Base-by-base conservation (phyloP, 169 alveolate species). In the Plasmodium vivax region DNA sequence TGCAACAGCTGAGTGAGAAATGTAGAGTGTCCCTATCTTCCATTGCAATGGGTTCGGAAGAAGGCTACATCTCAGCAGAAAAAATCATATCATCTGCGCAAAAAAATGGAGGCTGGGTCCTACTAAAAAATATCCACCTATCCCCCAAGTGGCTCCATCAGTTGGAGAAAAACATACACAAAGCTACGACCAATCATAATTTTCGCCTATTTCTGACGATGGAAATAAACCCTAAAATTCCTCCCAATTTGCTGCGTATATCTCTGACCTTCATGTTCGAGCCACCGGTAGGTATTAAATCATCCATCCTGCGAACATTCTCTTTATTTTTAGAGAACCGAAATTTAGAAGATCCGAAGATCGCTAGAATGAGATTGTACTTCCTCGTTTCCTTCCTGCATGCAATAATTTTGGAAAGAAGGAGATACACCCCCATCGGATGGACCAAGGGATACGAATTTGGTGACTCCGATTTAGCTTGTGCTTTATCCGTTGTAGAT, bases 11-110 rank as follows among this genome's bases (percentile, higher is more conserved):
- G 75, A 99, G 99, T 4, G 97, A 97, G 92, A 98, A 97, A 83
- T 94, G 96, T 71, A 98, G 98, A 92, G 97, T 97, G 83, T 96
- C 96, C 45, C 90, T 98, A 75, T 96, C 95, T 56, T 97, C 99
- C 4, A 98, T 99, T 38, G 99, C 99, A 47, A 99, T 99, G 98
- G 99, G 99, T 51, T 96, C 99, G 30, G 98, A 98, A 62, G 99
- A 99, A 95, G 99, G 99, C 19, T 98, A 98, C 92, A 98, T 96
- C 30, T 93, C 96, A 74, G 99, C 99, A 19, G 99, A 98, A 71
- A 96, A 97, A 90, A 97, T 99, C 23, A 98, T 99, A 82, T 95
- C 96, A n/a, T 93, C 97, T 27, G 99, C 99, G 36, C 96, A 98
- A 45, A 98, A 98, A 82, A 96, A 97, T 45, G 99, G 99, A 5